A percentile compares a stretch with the other conserved stretches of the same genome.
Conservation (phyloP, 1,284 basidiomycete genomes). For the Naganishia sp. region DNA sequence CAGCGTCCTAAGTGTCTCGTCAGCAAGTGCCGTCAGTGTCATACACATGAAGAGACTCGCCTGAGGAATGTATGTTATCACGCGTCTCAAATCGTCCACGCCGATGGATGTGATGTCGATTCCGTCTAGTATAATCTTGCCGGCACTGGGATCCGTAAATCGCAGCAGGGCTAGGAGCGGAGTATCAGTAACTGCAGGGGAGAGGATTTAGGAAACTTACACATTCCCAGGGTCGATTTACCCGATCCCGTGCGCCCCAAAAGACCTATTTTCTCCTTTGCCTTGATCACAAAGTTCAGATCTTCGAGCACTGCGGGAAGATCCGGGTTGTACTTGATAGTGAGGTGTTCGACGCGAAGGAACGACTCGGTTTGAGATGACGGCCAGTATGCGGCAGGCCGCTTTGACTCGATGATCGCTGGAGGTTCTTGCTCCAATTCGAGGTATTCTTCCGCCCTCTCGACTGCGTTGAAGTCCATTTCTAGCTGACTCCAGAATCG, state of each 20-base stretch:
- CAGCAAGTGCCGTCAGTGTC: not conserved
- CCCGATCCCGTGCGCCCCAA: constrained; percentile 57
- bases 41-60: constrained; percentile 19
- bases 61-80: constrained; percentile 57
- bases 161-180: constrained; percentile 80
- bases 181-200: constrained; percentile 18
- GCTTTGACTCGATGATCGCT: constrained; percentile 63
- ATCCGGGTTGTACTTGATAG: constrained; percentile 79
- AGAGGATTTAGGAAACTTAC: constrained; percentile 58
- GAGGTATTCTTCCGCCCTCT: constrained; percentile 85
- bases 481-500: constrained; percentile 54
- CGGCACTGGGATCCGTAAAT: constrained; percentile 79
- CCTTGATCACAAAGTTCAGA: constrained; percentile 70
- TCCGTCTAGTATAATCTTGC: constrained; percentile 80
- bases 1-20: constrained; percentile 58
- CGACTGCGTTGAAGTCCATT: constrained; percentile 71
- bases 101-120: constrained; percentile 81
- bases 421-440: constrained; percentile 83
- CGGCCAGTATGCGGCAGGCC: constrained; percentile 81
- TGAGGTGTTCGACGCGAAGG: constrained; percentile 69
- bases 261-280: constrained; percentile 73
- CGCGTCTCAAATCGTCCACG: constrained; percentile 49
- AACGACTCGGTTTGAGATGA: constrained; percentile 56
- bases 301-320: constrained; percentile 77
- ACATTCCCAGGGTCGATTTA: constrained; percentile 39